Evolutionary conservation across 2,329 filamentous ascomycete genomes (phyloP).

Genomic region (Aspergillus sp.): DNA sequence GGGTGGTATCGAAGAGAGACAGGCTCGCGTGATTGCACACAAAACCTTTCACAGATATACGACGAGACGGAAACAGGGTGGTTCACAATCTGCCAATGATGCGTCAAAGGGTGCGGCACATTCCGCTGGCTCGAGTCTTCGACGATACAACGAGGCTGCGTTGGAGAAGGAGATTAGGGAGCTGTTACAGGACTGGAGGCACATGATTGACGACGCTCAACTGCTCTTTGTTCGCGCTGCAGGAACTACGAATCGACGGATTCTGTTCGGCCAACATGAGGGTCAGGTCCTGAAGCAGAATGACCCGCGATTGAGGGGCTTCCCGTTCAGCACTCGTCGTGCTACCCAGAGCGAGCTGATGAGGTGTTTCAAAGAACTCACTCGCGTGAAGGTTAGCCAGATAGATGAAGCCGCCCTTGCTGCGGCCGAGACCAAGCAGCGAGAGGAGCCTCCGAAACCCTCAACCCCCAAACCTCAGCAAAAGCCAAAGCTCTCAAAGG

Average conservation of each 20-base stretch:
- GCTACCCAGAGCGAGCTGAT: slow-evolving; percentile 95
- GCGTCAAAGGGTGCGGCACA: slow-evolving; percentile 92
- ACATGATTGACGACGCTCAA: slow-evolving; percentile 80
- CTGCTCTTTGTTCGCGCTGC: slow-evolving; percentile 88
- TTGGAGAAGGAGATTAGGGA: slow-evolving; percentile 85
- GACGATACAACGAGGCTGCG: slow-evolving; percentile 92
- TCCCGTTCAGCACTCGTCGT: slow-evolving; percentile 89
- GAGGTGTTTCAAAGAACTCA: slow-evolving; percentile 92
- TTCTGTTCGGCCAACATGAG: slow-evolving; percentile 89
- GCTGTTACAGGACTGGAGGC: slow-evolving; percentile 82
- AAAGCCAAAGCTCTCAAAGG: slow-evolving; percentile 71
- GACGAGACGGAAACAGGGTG: slow-evolving; percentile 93
- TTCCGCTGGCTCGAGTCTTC: slow-evolving; percentile 86
- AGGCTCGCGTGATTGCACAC: slow-evolving; percentile 87
- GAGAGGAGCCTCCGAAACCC: slow-evolving; percentile 44
- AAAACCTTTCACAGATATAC: slow-evolving; percentile 99
- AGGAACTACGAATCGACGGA: slow-evolving; percentile 81
- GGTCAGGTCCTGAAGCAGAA: slow-evolving; percentile 79
- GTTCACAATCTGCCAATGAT: slow-evolving; percentile 91
- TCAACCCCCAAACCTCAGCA: slow-evolving; percentile 37
- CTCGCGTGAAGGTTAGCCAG: slow-evolving; percentile 81
- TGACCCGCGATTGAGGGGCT: slow-evolving; percentile 79
- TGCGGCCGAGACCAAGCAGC: slow-evolving; percentile 52
- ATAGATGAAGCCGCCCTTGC: slow-evolving; percentile 70
- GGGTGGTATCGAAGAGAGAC: slow-evolving; percentile 74